phyloP scores from a whole-genome alignment of 1,284 basidiomycete species.

The Sporisorium reilianum region DNA sequence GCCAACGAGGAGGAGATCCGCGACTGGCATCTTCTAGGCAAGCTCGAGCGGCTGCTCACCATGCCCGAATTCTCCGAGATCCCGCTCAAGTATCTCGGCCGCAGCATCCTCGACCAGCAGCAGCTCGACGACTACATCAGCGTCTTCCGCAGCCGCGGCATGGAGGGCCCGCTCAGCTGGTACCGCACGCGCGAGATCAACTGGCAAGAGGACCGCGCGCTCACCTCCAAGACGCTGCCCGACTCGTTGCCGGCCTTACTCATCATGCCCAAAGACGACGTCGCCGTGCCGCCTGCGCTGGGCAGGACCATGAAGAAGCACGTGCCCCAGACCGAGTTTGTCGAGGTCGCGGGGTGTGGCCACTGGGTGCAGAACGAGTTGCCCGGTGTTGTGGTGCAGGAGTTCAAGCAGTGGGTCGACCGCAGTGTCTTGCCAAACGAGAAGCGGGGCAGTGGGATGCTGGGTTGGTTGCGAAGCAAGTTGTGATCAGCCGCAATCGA shows the following conservation, averaged over 20 bases:
- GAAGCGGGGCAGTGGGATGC: conserved; percentile 35
- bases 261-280: conserved; percentile 47
- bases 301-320: conserved; percentile 45
- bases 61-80: conserved; percentile 47
- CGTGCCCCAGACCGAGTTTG: conserved; percentile 43
- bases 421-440: conserved; percentile 43
- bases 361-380: conserved; percentile 55
- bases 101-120: conserved; percentile 34
- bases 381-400: conserved; percentile 38
- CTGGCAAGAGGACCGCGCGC: conserved; percentile 45
- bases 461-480: conserved; percentile 40
- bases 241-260: conserved; percentile 46
- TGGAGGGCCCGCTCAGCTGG: conserved; percentile 63
- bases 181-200: conserved; percentile 59
- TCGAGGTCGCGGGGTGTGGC: conserved; percentile 38
- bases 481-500: conserved; percentile 12
- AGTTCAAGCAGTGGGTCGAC: conserved; percentile 51
- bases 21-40: conserved; percentile 49
- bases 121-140: conserved; percentile 38
- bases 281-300: conserved; percentile 48
- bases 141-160: conserved; percentile 49
- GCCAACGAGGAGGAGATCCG: conserved; percentile 40
- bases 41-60: conserved; percentile 54
- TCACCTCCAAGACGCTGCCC: conserved; percentile 37
- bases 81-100: conserved; percentile 35